A percentile compares a stretch with the other conserved stretches of the same genome.
phyloP scores from a whole-genome alignment of 257 asterid genomes.

The Cordia subcordata region DNA sequence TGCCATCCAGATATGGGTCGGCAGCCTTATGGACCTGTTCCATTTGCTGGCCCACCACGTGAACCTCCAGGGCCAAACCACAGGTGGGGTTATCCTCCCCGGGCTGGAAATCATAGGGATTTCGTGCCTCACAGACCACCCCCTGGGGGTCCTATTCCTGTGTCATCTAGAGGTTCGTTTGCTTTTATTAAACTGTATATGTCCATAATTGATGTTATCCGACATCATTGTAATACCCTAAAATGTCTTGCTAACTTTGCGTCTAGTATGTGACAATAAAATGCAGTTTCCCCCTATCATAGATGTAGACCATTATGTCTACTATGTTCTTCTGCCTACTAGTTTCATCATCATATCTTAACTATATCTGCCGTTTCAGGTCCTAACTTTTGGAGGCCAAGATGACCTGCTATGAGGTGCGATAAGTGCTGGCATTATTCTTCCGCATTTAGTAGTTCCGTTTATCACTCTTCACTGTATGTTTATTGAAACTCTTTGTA shows the following conservation, averaged over 20 bases:
- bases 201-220: not conserved
- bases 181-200: slow-evolving; percentile 3
- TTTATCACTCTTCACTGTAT: not conserved
- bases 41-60: slow-evolving; percentile 52
- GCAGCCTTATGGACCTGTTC: slow-evolving; percentile 40
- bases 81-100: slow-evolving; percentile 64
- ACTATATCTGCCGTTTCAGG: slow-evolving; percentile 40
- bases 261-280: not conserved
- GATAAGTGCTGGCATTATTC: not conserved
- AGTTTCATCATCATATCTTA: not conserved
- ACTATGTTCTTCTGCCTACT: not conserved
- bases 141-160: slow-evolving; percentile 62
- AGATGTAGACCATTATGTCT: not conserved
- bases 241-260: no score
- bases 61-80: slow-evolving; percentile 50
- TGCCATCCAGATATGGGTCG: slow-evolving; percentile 59
- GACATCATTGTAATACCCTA: no score
- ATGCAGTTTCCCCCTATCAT: no score
- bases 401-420: slow-evolving; percentile 23
- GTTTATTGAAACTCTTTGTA: not conserved
- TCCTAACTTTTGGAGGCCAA: slow-evolving; percentile 72
- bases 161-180: slow-evolving; percentile 61
- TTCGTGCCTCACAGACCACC: slow-evolving; percentile 58
- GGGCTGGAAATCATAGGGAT: slow-evolving; percentile 53
- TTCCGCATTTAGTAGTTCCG: not conserved